phyloP scores from a whole-genome alignment of 371 early-diverging fungal genomes.

The Actinomortierella ambigua region DNA sequence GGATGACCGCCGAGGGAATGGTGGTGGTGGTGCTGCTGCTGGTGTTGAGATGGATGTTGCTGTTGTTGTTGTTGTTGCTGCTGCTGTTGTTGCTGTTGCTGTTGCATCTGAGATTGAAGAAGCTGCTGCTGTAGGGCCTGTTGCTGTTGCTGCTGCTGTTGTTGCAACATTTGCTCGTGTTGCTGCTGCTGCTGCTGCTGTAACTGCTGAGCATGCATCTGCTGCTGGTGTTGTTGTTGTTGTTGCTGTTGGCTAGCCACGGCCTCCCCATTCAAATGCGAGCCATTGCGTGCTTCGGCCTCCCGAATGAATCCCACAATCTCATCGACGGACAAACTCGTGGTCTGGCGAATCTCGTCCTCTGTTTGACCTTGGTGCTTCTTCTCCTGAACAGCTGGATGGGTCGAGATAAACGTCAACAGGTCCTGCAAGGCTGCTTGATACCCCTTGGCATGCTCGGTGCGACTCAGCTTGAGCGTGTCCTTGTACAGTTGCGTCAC shows the following conservation, averaged over 20 bases:
- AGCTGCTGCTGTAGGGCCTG: slow-evolving; percentile 15
- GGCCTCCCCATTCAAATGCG: no score
- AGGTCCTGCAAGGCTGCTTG: slow-evolving; percentile 75
- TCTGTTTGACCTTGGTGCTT: slow-evolving; percentile 49
- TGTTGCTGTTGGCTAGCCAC: slow-evolving; percentile 19
- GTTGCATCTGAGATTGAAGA: slow-evolving; percentile 16
- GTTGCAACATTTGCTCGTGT: slow-evolving; percentile 19
- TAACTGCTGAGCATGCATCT: slow-evolving; percentile 7
- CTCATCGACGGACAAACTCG: slow-evolving; percentile 57
- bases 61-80: slow-evolving; percentile 30
- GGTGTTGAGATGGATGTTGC: slow-evolving; percentile 29
- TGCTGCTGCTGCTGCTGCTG: slow-evolving; percentile 34
- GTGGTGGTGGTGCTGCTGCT: slow-evolving; percentile 13
- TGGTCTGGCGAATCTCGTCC: slow-evolving; percentile 37
- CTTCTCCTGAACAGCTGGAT: slow-evolving; percentile 47
- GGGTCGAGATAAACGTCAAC: slow-evolving; percentile 59
- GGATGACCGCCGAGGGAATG: slow-evolving; percentile 6
- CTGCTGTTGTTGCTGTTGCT: slow-evolving; percentile 30
- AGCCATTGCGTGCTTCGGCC: slow-evolving; percentile 50
- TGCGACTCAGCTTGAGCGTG: slow-evolving; percentile 64
- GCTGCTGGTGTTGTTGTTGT: slow-evolving; percentile 15
- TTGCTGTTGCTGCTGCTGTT: slow-evolving; percentile 15
- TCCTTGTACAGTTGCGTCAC: slow-evolving; percentile 79
- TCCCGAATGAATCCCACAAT: slow-evolving; percentile 59
- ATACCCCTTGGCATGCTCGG: slow-evolving; percentile 71